Percentiles rank a stretch among this genome's conserved stretches.
Evolutionary conservation across 2,329 filamentous ascomycete species (phyloP).

Genomic region (Pyricularia grisea): DNA sequence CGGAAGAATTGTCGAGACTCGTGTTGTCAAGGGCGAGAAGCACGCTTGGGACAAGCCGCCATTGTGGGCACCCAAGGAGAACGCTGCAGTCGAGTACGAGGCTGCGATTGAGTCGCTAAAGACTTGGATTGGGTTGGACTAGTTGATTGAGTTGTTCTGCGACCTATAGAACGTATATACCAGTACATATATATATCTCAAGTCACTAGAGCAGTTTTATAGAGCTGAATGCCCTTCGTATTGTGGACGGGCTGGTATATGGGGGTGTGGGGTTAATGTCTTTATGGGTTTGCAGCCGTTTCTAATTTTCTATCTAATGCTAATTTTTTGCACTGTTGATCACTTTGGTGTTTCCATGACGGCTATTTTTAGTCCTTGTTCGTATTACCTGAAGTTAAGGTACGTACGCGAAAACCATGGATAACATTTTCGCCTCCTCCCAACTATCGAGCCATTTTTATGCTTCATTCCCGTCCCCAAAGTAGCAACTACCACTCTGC

Average conservation of each 20-base stretch:
- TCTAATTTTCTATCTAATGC: too few relatives aligned
- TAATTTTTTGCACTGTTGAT: too few relatives aligned
- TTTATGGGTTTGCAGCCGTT: too few relatives aligned
- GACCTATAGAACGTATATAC: background rate
- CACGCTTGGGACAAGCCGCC: conserved; percentile 40
- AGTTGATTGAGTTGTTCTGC: background rate
- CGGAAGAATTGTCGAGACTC: conserved; percentile 23
- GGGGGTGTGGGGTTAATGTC: background rate
- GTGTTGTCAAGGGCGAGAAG: conserved; percentile 34
- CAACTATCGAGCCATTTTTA: too few relatives aligned
- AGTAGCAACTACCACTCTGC: too few relatives aligned
- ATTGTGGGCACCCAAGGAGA: conserved; percentile 32
- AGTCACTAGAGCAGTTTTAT: background rate
- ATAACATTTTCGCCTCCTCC: too few relatives aligned
- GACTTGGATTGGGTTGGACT: conserved; percentile 20
- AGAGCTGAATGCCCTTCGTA: too few relatives aligned
- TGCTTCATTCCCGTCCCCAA: too few relatives aligned
- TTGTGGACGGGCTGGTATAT: background rate
- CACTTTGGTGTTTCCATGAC: too few relatives aligned
- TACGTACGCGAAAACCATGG: too few relatives aligned
- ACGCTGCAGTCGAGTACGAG: conserved; percentile 34
- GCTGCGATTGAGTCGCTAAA: conserved; percentile 30
- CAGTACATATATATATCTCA: background rate
- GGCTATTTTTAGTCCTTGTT: too few relatives aligned
- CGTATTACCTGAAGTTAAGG: too few relatives aligned